Evolutionary conservation across 129 eudicot species (phyloP), one percentile per base, ranked within the genome.

Genomic region (Ambrosia artemisiifolia): DNA sequence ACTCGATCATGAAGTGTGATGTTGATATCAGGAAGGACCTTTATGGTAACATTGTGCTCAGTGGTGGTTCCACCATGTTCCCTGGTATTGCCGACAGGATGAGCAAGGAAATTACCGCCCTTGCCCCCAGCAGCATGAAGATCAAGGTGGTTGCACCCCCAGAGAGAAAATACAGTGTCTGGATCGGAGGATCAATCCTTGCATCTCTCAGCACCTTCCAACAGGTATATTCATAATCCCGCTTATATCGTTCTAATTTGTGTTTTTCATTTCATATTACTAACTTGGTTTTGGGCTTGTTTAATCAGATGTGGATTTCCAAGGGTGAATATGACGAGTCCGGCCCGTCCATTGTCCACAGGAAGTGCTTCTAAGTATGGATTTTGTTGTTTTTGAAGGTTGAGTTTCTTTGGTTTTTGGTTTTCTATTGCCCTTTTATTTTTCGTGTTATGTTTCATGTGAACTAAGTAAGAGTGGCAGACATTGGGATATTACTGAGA

Each of bases 171-270:
- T 87, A 87, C 80, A 87, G 94, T 80, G 94, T 87, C 84, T 87
- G 94, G 94, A 87, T 87, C 0, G 94, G 94, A 74, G 94, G 94
- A 56, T 87, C 94, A 3, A 87, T 87, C 67, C 88, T 87, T 69
- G 92, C 92, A 43, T 87, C 92, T 13, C 94, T 87, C 74, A 87
- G 94, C 87, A 87, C 89, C 80, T 87, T 87, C 94, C 94, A 87
- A 77, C 95, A 88, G 95, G 95, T 85, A 32, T 36, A 63, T 16
- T 63, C 28, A 63, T 12, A 30, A 7, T 6, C 6, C 14, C 1
- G 19, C 7, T 60, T 12, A 5, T 60, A 30, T 33, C n/a, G 16
- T 1, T 12, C 4, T 79, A 32, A 10, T 4, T 30, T 38, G 18
- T 32, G 16, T 7, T 42, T 43, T 16, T 13, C 8, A 9, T 5